phyloP scores from a whole-genome alignment of 2,329 filamentous ascomycete genomes.

The Fusarium irregulare region DNA sequence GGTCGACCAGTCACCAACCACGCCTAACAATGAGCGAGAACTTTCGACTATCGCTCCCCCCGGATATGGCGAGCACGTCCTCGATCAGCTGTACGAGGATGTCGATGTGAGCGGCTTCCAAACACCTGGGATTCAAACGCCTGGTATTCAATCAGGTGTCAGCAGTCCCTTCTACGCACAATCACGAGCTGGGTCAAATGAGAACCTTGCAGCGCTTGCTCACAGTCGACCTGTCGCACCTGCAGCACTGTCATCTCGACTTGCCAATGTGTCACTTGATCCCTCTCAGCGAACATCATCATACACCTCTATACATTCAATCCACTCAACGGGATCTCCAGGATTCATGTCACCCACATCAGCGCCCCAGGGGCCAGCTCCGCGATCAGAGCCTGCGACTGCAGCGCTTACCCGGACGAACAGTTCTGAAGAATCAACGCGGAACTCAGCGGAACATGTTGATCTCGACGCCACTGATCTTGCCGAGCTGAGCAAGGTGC shows the following conservation, averaged over 20 bases:
- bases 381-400: constrained; percentile 58
- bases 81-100: constrained; percentile 91
- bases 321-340: constrained; percentile 57
- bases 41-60: constrained; percentile 82
- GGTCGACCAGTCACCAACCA: constrained; percentile 66
- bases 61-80: constrained; percentile 87
- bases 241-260: constrained; percentile 69
- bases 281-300: constrained; percentile 59
- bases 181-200: constrained; percentile 80
- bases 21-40: constrained; percentile 59
- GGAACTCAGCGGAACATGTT: constrained; percentile 67
- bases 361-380: constrained; percentile 50
- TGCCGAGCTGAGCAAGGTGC: constrained; percentile 76
- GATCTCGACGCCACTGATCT: constrained; percentile 70
- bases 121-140: constrained; percentile 77
- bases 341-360: constrained; percentile 59
- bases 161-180: constrained; percentile 82
- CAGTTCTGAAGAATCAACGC: constrained; percentile 64
- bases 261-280: constrained; percentile 75
- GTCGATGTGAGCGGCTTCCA: constrained; percentile 85
- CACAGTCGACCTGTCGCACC: constrained; percentile 54
- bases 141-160: constrained; percentile 75
- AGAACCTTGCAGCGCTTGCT: constrained; percentile 73
- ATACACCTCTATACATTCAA: constrained; percentile 57
- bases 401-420: constrained; percentile 64